Conservation (phyloP, 2,329 filamentous ascomycete genomes). For the Pleoardoris graminearum region DNA sequence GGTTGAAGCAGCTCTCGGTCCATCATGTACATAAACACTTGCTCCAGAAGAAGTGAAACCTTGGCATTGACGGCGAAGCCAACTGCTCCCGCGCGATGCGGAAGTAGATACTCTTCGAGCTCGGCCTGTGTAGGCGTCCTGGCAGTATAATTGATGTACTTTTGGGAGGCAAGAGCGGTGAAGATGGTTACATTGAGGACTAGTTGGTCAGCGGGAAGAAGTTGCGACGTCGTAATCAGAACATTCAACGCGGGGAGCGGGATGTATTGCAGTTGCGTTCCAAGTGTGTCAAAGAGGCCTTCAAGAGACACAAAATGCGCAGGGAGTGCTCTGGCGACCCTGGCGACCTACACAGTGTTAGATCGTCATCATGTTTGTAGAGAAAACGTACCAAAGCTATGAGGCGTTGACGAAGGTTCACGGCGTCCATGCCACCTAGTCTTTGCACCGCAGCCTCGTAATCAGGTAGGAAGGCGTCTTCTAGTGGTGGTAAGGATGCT, state of each 20-base stretch:
- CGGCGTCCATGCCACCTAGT: conserved; percentile 56
- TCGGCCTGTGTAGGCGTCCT: conserved; percentile 31
- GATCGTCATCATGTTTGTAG: neutral
- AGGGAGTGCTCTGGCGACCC: conserved; percentile 44
- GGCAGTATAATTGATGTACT: conserved; percentile 31
- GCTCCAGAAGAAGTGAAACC: conserved; percentile 40
- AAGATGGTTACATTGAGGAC: conserved; percentile 50
- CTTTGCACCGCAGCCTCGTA: conserved; percentile 26
- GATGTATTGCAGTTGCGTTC: conserved; percentile 51
- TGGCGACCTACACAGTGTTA: conserved; percentile 40
- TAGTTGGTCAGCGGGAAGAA: conserved; percentile 50
- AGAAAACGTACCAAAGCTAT: conserved; percentile 56
- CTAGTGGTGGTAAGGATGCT: conserved; percentile 5
- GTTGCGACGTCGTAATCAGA: conserved; percentile 55
- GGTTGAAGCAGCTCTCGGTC: conserved; percentile 20
- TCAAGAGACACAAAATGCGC: conserved; percentile 55
- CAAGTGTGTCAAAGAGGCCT: conserved; percentile 63
- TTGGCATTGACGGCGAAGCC: conserved; percentile 41
- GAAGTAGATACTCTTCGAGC: conserved; percentile 33
- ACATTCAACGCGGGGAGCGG: conserved; percentile 62
- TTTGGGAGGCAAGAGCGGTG: conserved; percentile 28
- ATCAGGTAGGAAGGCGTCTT: conserved; percentile 13
- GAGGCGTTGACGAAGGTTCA: conserved; percentile 65
- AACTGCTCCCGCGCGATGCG: conserved; percentile 27
- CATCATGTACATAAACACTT: conserved; percentile 39